phyloP scores from a whole-genome alignment of 2,329 filamentous ascomycete genomes.

The Calonectria pseudoturangicola region DNA sequence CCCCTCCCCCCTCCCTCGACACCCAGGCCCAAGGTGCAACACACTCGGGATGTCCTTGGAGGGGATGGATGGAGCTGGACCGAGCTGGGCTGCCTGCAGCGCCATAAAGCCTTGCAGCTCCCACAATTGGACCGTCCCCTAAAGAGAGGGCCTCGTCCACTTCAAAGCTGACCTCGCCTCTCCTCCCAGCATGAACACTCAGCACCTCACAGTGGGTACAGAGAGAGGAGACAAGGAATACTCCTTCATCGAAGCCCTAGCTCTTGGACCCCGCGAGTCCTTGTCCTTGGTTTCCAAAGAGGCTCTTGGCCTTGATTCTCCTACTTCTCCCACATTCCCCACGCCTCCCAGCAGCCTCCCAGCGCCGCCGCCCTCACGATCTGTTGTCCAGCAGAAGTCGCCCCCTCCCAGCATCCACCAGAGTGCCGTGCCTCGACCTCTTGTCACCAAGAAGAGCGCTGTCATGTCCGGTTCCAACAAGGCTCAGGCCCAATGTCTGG shows the following conservation, averaged over 20 bases:
- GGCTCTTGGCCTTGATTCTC: slow-evolving; percentile 50
- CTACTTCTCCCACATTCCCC: slow-evolving; percentile 34
- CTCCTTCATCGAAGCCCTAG: slow-evolving; percentile 58
- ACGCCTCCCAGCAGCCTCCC: slow-evolving; percentile 32
- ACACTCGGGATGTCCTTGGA: slow-evolving; percentile 31
- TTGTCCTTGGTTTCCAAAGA: slow-evolving; percentile 54
- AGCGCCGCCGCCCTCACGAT: neutral
- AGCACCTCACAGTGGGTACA: slow-evolving; percentile 47
- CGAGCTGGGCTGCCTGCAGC: slow-evolving; percentile 41
- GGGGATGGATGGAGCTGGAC: slow-evolving; percentile 32
- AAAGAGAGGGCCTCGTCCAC: slow-evolving; percentile 46
- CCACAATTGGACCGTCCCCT: slow-evolving; percentile 42
- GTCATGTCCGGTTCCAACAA: slow-evolving; percentile 52
- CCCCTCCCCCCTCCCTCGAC: slow-evolving; percentile 2
- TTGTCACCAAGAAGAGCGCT: slow-evolving; percentile 49
- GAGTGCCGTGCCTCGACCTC: slow-evolving; percentile 39
- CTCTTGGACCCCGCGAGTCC: slow-evolving; percentile 53
- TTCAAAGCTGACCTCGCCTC: slow-evolving; percentile 34
- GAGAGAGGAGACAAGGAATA: slow-evolving; percentile 54
- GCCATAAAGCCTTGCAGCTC: slow-evolving; percentile 53
- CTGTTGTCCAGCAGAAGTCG: neutral
- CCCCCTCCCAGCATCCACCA: slow-evolving; percentile 16
- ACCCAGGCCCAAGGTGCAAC: slow-evolving; percentile 22
- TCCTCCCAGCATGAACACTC: slow-evolving; percentile 50
- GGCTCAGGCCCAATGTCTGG: slow-evolving; percentile 58